Evolutionary conservation across 371 early-diverging fungal species (phyloP).

Genomic region (Nematocida ironsii): DNA sequence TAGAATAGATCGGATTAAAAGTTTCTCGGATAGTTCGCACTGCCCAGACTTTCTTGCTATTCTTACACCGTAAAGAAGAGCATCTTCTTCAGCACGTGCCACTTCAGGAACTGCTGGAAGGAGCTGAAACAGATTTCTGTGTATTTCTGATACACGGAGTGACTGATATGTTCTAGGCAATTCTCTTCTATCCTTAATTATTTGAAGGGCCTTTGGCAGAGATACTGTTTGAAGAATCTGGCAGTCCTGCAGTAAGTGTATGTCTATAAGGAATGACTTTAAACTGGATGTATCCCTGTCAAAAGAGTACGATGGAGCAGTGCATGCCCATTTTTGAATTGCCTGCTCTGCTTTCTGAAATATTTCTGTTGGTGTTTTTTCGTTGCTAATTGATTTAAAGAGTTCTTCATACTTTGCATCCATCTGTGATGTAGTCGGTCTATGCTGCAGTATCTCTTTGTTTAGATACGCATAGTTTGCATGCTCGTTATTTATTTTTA

Average conservation of each 20-base stretch:
- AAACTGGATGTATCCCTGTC: not conserved
- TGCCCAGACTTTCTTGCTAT: conserved; percentile 40
- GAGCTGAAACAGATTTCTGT: conserved; percentile 16
- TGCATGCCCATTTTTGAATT: conserved; percentile 39
- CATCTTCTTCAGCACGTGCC: conserved; percentile 28
- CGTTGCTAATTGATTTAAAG: not conserved
- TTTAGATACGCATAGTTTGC: conserved; percentile 26
- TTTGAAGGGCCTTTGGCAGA: conserved; percentile 33
- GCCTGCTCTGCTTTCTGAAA: conserved; percentile 4
- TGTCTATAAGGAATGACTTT: conserved; percentile 28
- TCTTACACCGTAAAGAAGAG: conserved; percentile 19
- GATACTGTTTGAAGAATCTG: conserved; percentile 13
- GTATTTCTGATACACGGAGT: conserved; percentile 13
- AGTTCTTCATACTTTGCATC: conserved; percentile 23
- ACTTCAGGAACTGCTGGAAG: not conserved
- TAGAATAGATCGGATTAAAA: conserved; percentile 42
- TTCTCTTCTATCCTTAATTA: conserved; percentile 13
- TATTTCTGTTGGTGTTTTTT: not conserved
- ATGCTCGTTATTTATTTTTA: conserved; percentile 51
- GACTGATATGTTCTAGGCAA: conserved; percentile 9
- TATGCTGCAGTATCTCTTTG: conserved; percentile 25
- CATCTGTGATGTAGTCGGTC: not conserved
- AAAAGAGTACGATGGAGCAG: conserved; percentile 10
- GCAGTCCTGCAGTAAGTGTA: conserved; percentile 37
- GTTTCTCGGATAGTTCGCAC: conserved; percentile 46